Percentiles rank a stretch among this genome's conserved stretches.
phyloP scores from a whole-genome alignment of 805 yeast genomes.

The Saccharomyces eubayanus region DNA sequence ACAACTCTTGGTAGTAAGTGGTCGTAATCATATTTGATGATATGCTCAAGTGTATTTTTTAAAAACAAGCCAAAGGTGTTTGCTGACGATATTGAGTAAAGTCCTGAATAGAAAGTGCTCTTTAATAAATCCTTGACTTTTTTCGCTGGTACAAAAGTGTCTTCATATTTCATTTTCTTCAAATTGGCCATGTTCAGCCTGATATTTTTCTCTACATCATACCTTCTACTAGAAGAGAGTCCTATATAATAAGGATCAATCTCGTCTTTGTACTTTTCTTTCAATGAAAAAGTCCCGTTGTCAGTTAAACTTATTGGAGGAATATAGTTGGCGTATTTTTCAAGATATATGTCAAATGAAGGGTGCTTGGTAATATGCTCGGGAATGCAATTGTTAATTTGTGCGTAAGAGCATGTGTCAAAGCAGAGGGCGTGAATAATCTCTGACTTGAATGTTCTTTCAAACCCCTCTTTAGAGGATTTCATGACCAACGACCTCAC shows the following conservation, averaged over 20 bases:
- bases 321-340: constrained; percentile 49
- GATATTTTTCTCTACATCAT: constrained; percentile 65
- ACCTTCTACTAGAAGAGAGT: constrained; percentile 67
- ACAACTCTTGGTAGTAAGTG: constrained; percentile 49
- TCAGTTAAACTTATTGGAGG: constrained; percentile 54
- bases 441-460: constrained; percentile 51
- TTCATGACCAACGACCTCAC: constrained; percentile 48
- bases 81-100: constrained; percentile 48
- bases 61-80: constrained; percentile 46
- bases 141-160: constrained; percentile 52
- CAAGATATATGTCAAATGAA: constrained; percentile 55
- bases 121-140: constrained; percentile 29
- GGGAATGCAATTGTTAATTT: constrained; percentile 59
- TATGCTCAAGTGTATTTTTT: constrained; percentile 39
- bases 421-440: constrained; percentile 80
- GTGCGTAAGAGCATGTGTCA: constrained; percentile 62
- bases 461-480: constrained; percentile 41
- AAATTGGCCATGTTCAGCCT: constrained; percentile 42
- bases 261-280: constrained; percentile 41
- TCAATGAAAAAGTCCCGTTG: constrained; percentile 59
- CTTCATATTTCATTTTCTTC: constrained; percentile 34
- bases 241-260: constrained; percentile 82
- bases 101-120: constrained; percentile 34
- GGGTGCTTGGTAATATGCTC: constrained; percentile 70
- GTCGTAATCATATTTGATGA: constrained; percentile 40